A percentile compares a stretch with the other conserved stretches of the same genome.
Conservation (phyloP, 192 early-diverging fungal species). For the Endogone sp. region DNA sequence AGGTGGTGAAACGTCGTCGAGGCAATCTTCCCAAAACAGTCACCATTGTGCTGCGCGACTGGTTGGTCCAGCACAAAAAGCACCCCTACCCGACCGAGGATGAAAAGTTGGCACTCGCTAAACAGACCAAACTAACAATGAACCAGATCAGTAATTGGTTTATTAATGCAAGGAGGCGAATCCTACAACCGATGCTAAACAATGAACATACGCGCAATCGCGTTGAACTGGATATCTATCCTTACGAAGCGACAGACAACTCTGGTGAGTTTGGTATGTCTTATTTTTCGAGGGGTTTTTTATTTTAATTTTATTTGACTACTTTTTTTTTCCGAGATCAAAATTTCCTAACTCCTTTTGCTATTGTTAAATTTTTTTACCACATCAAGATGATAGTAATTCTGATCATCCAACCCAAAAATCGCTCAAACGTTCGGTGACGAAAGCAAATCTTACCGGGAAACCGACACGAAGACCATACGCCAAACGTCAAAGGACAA, state of each 20-base stretch:
- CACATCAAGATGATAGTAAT: neutral
- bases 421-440: neutral
- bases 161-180: conserved; percentile 55
- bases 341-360: too few relatives aligned
- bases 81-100: conserved; percentile 58
- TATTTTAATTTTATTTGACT: too few relatives aligned
- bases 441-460: neutral
- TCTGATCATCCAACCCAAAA: neutral
- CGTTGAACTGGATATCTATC: neutral
- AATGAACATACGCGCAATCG: neutral
- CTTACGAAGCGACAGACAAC: neutral
- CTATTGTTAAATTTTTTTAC: too few relatives aligned
- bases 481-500: neutral
- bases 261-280: neutral
- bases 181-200: conserved; percentile 49
- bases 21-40: conserved; percentile 43
- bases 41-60: conserved; percentile 43
- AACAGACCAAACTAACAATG: conserved; percentile 43
- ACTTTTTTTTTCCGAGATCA: too few relatives aligned
- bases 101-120: conserved; percentile 41
- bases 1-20: conserved; percentile 24
- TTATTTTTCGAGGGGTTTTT: neutral
- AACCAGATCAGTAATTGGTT: conserved; percentile 64
- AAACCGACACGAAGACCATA: neutral
- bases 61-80: conserved; percentile 48